A percentile compares a stretch with the other conserved stretches of the same genome.
These are phyloP conservation scores for Neopestalotiopsis rosae DNA, from an alignment of 2,329 filamentous ascomycete genomes.

Conservation along the genomic window DNA sequence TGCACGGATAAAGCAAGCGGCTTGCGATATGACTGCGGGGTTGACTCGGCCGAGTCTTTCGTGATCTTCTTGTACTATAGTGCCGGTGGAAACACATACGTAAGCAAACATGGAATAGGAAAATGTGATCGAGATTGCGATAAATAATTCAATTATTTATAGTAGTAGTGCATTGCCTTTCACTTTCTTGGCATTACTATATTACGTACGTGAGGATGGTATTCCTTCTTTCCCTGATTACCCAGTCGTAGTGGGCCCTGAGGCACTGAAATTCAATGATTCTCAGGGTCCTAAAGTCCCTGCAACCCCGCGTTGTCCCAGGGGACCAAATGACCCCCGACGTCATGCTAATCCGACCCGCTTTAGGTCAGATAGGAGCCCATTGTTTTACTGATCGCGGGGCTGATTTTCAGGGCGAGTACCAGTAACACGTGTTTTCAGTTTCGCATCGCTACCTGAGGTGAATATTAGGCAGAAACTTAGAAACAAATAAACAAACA, in stretches of 20 bases:
- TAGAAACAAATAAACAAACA: not conserved
- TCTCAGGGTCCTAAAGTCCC: constrained; percentile 1
- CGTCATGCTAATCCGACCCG: constrained; percentile 2
- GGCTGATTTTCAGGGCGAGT: constrained; percentile 11
- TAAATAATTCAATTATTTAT: not conserved
- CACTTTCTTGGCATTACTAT: too few relatives aligned
- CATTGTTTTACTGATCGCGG: constrained; percentile 14
- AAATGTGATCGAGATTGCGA: not conserved
- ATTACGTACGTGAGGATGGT: too few relatives aligned
- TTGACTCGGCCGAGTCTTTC: too few relatives aligned
- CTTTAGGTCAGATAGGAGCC: not conserved
- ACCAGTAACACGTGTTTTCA: not conserved
- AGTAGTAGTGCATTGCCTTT: too few relatives aligned
- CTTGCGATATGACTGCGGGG: not conserved
- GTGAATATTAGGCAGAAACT: not conserved
- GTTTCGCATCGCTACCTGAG: not conserved
- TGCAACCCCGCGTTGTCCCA: constrained; percentile 4
- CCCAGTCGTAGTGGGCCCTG: not conserved
- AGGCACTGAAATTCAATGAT: not conserved
- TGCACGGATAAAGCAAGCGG: not conserved
- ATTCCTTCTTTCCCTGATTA: not conserved
- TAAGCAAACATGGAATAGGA: too few relatives aligned
- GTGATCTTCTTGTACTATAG: too few relatives aligned
- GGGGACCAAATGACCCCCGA: not conserved
- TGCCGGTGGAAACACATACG: too few relatives aligned